A percentile compares a stretch with the other conserved stretches of the same genome.
Evolutionary conservation across 2,329 filamentous ascomycete genomes (phyloP).

Genomic region (Diplodia intermedia): DNA sequence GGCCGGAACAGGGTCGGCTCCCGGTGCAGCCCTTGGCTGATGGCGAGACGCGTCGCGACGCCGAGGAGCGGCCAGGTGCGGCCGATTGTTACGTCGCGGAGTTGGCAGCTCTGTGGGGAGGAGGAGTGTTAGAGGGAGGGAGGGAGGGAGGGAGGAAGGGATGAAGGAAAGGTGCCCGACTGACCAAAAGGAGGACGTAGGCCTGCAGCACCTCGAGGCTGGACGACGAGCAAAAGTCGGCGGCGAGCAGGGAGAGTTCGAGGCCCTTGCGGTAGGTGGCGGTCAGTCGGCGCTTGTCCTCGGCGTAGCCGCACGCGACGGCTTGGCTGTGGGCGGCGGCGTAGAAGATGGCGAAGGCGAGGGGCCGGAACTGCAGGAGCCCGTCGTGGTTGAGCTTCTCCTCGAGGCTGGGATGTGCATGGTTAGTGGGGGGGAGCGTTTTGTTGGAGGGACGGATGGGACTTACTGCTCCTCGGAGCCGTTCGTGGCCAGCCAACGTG

Average conservation of each 20-base stretch:
- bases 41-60: constrained; percentile 45
- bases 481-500: neutral
- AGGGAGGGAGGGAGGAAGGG: neutral
- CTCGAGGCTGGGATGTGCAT: neutral
- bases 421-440: neutral
- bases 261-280: constrained; percentile 45
- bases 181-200: constrained; percentile 39
- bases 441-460: neutral
- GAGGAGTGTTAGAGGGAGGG: neutral
- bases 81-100: constrained; percentile 48
- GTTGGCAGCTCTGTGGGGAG: constrained; percentile 6
- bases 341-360: constrained; percentile 47
- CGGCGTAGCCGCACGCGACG: constrained; percentile 42
- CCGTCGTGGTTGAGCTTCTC: neutral
- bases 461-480: neutral
- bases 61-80: constrained; percentile 49
- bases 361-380: constrained; percentile 38
- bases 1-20: constrained; percentile 48
- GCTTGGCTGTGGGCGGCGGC: constrained; percentile 45
- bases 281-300: constrained; percentile 43
- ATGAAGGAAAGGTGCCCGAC: neutral
- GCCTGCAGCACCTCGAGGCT: constrained; percentile 48
- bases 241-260: constrained; percentile 45
- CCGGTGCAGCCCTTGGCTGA: constrained; percentile 48
- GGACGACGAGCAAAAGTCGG: constrained; percentile 46